These are phyloP conservation scores for Pichia kudriavzevii DNA, from an alignment of 1,139 yeast species.

Conservation along the genomic window DNA sequence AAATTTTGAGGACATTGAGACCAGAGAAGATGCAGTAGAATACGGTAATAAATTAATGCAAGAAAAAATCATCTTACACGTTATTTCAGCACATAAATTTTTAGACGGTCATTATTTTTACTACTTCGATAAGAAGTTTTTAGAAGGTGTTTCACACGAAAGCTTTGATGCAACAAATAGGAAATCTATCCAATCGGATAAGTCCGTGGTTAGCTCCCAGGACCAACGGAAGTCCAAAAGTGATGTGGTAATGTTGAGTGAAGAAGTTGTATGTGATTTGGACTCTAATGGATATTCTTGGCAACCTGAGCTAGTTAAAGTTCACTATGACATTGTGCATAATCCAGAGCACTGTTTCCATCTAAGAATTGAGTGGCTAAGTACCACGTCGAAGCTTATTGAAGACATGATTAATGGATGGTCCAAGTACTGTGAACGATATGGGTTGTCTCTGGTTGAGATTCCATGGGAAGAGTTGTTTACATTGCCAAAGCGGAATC, in stretches of 20 bases:
- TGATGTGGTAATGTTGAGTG: slow-evolving; percentile 41
- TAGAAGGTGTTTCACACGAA: slow-evolving; percentile 4
- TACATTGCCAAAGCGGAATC: slow-evolving; percentile 66
- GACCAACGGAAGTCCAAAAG: background rate
- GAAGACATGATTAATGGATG: slow-evolving; percentile 82
- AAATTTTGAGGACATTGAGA: slow-evolving; percentile 68
- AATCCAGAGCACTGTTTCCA: slow-evolving; percentile 96
- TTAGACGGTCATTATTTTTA: slow-evolving; percentile 92
- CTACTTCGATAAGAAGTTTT: slow-evolving; percentile 47
- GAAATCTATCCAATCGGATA: background rate
- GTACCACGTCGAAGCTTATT: slow-evolving; percentile 78
- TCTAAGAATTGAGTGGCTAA: slow-evolving; percentile 85
- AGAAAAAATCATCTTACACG: slow-evolving; percentile 67
- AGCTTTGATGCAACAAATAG: background rate
- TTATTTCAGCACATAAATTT: slow-evolving; percentile 73
- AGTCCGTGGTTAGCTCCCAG: background rate
- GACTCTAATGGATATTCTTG: slow-evolving; percentile 69
- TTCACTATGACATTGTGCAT: slow-evolving; percentile 87
- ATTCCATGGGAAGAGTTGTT: slow-evolving; percentile 88
- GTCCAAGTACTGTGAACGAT: slow-evolving; percentile 76
- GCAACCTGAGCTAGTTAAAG: slow-evolving; percentile 69
- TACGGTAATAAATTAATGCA: slow-evolving; percentile 76
- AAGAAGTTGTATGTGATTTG: slow-evolving; percentile 61
- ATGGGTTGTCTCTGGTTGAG: slow-evolving; percentile 83
- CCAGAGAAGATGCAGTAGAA: slow-evolving; percentile 72